phyloP scores from a whole-genome alignment of 306 rosid genomes.

The Cucumis melo region DNA sequence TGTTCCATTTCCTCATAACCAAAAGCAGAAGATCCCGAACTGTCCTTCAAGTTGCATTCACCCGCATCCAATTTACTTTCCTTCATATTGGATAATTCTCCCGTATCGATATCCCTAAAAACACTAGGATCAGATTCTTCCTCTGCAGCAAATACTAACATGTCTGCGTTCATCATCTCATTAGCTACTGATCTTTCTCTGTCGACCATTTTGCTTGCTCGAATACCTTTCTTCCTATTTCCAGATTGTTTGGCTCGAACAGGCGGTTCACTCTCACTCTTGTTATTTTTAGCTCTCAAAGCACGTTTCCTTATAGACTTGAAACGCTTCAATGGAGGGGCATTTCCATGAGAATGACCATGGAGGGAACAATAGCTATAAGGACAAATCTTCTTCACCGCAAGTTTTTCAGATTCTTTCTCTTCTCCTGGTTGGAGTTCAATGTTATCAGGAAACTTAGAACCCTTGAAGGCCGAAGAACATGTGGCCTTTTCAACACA shows the following conservation, averaged over 20 bases:
- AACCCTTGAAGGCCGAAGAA: constrained; percentile 63
- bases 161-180: constrained; percentile 3
- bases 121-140: not conserved
- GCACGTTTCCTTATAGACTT: constrained; percentile 55
- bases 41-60: constrained; percentile 1
- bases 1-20: constrained; percentile 15
- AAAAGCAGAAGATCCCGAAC: constrained; percentile 14
- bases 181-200: constrained; percentile 11
- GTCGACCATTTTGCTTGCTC: constrained; percentile 11
- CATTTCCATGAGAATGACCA: constrained; percentile 40
- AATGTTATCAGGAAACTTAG: constrained; percentile 33
- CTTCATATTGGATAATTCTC: not conserved
- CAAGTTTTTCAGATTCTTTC: constrained; percentile 23
- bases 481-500: constrained; percentile 53
- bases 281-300: constrained; percentile 32
- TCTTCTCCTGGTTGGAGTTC: constrained; percentile 25
- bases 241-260: constrained; percentile 21
- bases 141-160: not conserved
- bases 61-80: not conserved
- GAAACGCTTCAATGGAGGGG: constrained; percentile 55
- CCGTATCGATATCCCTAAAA: not conserved
- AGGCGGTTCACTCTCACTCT: constrained; percentile 20
- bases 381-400: constrained; percentile 39
- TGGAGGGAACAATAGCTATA: constrained; percentile 82
- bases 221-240: constrained; percentile 29